Evolutionary conservation across 1,284 basidiomycete species (phyloP).

Genomic region (Pseudozyma sp.): DNA sequence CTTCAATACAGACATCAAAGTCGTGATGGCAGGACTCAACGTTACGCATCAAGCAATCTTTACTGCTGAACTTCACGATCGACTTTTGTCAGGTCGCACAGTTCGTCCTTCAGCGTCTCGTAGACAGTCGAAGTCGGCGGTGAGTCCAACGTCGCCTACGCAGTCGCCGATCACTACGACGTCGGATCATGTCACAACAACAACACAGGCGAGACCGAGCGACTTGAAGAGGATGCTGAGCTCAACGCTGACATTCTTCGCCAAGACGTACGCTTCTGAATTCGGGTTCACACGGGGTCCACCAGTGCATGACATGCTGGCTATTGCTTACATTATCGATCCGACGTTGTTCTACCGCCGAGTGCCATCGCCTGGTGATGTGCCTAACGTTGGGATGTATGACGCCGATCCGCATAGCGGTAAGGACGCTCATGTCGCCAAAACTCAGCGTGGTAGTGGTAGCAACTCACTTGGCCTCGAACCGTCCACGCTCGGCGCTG

Average conservation of each 20-base stretch:
- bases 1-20: constrained; percentile 55
- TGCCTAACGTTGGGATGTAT: constrained; percentile 25
- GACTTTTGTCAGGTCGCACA: constrained; percentile 23
- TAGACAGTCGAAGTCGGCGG: constrained; percentile 21
- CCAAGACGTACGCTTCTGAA: constrained; percentile 51
- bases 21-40: constrained; percentile 63
- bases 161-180: constrained; percentile 16
- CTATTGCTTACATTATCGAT: constrained; percentile 60
- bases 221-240: constrained; percentile 48
- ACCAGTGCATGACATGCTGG: constrained; percentile 62
- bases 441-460: constrained; percentile 1
- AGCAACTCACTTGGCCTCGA: constrained; percentile 31
- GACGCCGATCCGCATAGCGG: constrained; percentile 45
- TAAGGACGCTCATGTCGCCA: constrained; percentile 19
- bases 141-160: constrained; percentile 14
- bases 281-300: constrained; percentile 61
- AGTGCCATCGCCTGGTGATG: constrained; percentile 43
- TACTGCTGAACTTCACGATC: constrained; percentile 48
- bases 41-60: constrained; percentile 63
- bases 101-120: constrained; percentile 37
- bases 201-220: constrained; percentile 29
- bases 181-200: constrained; percentile 14
- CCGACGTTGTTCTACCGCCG: constrained; percentile 56
- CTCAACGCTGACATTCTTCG: constrained; percentile 58
- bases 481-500: constrained; percentile 1